Percentiles rank a stretch among this genome's conserved stretches.
Conservation (phyloP, 805 yeast species). For the Starmerella bombi region DNA sequence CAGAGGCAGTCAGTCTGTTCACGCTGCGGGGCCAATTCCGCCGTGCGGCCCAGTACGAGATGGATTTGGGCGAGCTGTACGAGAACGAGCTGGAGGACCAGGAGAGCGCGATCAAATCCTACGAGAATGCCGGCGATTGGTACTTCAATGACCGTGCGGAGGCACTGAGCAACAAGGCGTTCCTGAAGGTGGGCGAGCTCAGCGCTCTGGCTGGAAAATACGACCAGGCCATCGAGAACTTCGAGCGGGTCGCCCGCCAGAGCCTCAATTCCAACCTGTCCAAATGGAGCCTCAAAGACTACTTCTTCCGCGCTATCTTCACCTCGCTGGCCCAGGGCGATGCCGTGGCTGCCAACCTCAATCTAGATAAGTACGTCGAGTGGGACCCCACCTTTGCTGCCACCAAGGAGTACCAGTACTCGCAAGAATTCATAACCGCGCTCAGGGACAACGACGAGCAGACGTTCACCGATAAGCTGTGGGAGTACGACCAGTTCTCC, state of each 20-base stretch:
- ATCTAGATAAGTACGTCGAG: slow-evolving; percentile 45
- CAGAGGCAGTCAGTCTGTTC: slow-evolving; percentile 67
- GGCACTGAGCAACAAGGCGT: slow-evolving; percentile 79
- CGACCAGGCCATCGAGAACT: slow-evolving; percentile 58
- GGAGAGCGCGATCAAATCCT: slow-evolving; percentile 57
- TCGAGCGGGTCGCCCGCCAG: slow-evolving; percentile 64
- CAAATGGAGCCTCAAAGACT: slow-evolving; percentile 87
- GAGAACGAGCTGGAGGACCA: slow-evolving; percentile 61
- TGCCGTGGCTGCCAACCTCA: slow-evolving; percentile 68
- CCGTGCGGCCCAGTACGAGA: slow-evolving; percentile 86
- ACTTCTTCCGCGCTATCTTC: slow-evolving; percentile 68
- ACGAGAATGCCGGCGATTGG: slow-evolving; percentile 94
- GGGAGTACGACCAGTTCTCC: slow-evolving; percentile 73
- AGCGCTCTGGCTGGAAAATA: slow-evolving; percentile 66
- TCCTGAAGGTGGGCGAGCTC: slow-evolving; percentile 78
- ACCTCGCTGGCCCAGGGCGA: slow-evolving; percentile 77
- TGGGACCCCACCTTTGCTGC: slow-evolving; percentile 60
- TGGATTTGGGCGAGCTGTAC: slow-evolving; percentile 77
- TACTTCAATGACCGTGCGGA: slow-evolving; percentile 85
- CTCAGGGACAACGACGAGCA: slow-evolving; percentile 71
- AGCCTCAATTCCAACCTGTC: slow-evolving; percentile 61
- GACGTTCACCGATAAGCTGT: slow-evolving; percentile 56
- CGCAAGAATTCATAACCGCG: slow-evolving; percentile 56
- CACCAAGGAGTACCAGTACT: slow-evolving; percentile 58
- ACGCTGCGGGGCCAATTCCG: slow-evolving; percentile 89